Evolutionary conservation across 2,329 filamentous ascomycete genomes (phyloP).

Genomic region (Alternaria ethzedia): DNA sequence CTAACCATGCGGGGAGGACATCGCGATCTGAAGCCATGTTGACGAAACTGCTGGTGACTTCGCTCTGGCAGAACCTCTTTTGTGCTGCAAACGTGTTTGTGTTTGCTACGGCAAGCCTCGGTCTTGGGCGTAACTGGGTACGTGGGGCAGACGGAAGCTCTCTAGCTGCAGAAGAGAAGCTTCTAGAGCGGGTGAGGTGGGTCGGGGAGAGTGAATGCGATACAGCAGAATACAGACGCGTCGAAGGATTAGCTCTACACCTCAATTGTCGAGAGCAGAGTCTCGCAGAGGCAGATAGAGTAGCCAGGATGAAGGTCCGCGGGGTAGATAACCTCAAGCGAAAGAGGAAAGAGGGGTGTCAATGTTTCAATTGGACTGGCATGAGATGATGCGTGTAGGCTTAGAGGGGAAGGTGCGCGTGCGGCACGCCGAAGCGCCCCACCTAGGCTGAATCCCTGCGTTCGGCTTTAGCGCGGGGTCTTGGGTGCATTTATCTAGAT

Average conservation of each 20-base stretch:
- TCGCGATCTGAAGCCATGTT: conserved; percentile 56
- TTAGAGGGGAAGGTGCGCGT: conserved; percentile 27
- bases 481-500: neutral
- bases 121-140: conserved; percentile 19
- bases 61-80: conserved; percentile 41
- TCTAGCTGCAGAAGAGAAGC: conserved; percentile 23
- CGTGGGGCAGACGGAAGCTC: conserved; percentile 27
- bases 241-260: conserved; percentile 21
- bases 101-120: conserved; percentile 20
- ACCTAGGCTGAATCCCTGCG: conserved; percentile 19
- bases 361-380: conserved; percentile 19
- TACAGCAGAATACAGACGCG: conserved; percentile 12
- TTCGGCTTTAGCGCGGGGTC: conserved; percentile 19
- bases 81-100: conserved; percentile 22
- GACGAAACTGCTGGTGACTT: conserved; percentile 40
- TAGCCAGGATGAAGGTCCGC: conserved; percentile 17
- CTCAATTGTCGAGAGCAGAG: conserved; percentile 43
- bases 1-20: conserved; percentile 54
- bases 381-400: conserved; percentile 18
- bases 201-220: conserved; percentile 11
- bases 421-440: conserved; percentile 17
- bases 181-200: conserved; percentile 20
- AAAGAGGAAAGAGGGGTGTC: conserved; percentile 7
- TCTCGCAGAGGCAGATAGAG: conserved; percentile 27
- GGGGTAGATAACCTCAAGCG: neutral